Evolutionary conservation across 352 stramenopile species (phyloP).

Genomic region (Globisporangium mamillatum): DNA sequence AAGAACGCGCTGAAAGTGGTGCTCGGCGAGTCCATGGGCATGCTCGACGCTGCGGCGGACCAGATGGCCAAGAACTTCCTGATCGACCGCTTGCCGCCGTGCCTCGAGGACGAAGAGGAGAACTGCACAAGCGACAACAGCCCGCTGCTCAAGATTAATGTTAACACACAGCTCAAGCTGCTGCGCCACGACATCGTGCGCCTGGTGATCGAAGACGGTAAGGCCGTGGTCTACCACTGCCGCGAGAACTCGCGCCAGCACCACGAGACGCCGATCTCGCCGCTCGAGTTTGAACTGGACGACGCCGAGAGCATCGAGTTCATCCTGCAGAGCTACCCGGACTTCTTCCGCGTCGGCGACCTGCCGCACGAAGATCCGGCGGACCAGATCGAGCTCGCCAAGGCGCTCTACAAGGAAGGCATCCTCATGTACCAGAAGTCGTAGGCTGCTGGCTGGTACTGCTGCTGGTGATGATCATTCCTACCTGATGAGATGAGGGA

Average conservation of each 20-base stretch:
- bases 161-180: conserved; percentile 76
- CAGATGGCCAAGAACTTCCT: conserved; percentile 85
- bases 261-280: conserved; percentile 64
- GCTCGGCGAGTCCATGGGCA: conserved; percentile 60
- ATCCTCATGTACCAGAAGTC: conserved; percentile 74
- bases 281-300: conserved; percentile 77
- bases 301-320: conserved; percentile 81
- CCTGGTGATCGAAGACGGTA: conserved; percentile 74
- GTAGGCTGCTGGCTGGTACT: conserved; percentile 10
- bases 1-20: conserved; percentile 61
- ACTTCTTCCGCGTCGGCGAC: conserved; percentile 76
- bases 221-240: conserved; percentile 77
- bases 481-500: no score
- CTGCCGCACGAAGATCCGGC: conserved; percentile 69
- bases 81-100: conserved; percentile 69
- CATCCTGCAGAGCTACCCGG: conserved; percentile 69
- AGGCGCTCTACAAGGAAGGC: conserved; percentile 73
- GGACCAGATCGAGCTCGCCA: conserved; percentile 67
- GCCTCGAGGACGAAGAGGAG: conserved; percentile 73
- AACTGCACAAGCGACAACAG: conserved; percentile 77
- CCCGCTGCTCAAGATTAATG: conserved; percentile 75
- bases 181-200: conserved; percentile 65
- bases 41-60: conserved; percentile 70
- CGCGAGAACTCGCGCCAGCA: conserved; percentile 77
- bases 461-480: neutral